Evolutionary conservation across 2,329 filamentous ascomycete genomes (phyloP), one percentile per base, ranked within the genome.

Genomic region (Sclerotinia borealis): DNA sequence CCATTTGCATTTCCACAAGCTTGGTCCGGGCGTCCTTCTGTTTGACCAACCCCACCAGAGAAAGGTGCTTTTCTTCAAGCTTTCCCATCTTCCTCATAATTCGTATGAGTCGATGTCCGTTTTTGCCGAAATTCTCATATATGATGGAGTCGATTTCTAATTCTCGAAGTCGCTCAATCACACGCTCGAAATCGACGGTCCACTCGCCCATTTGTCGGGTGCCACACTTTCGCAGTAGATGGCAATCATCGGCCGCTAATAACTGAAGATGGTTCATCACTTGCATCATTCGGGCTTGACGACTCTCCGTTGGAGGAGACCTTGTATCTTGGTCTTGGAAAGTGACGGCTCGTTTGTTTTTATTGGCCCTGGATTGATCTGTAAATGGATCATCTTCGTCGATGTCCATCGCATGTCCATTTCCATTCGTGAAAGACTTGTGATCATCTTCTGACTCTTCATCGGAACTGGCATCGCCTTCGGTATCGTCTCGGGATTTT

Each of bases 31-130:
- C 85, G 60, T 96, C 91, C 64, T 89, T 87, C 71, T 93, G 91
- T 63, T 89, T 89, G 80, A 97, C 88, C 65, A 99, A 84, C 60
- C 90, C 90, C 63, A 92, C 82, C 56, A 87, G 87, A 43, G 90
- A 89, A 15, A 97, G 81, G 65, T 90, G 88, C 76, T 96, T 96
- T 76, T 99, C 95, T 69, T 98, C 93, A n/a, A 98, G 81, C 73
- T 95, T 96, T 60, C 95, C 95, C 73, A 93, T 92, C 64, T 90
- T 87, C 45, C 89, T 84, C 25, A 99, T 82, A 62, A 98, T 92
- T 25, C 92, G 89, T 25, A 92, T 84, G n/a, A 99, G 80, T 10
- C 93, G 90, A 22, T 93, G 83, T 0, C 92, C 92, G 52, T 89
- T 81, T 9, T 85, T 83, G 9, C 92, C 92, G 69, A 91, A 92